Evolutionary conservation across 441 rosid genomes (phyloP), one percentile per base, ranked within the genome.

Genomic region (Pelargonium cotyledonis): DNA sequence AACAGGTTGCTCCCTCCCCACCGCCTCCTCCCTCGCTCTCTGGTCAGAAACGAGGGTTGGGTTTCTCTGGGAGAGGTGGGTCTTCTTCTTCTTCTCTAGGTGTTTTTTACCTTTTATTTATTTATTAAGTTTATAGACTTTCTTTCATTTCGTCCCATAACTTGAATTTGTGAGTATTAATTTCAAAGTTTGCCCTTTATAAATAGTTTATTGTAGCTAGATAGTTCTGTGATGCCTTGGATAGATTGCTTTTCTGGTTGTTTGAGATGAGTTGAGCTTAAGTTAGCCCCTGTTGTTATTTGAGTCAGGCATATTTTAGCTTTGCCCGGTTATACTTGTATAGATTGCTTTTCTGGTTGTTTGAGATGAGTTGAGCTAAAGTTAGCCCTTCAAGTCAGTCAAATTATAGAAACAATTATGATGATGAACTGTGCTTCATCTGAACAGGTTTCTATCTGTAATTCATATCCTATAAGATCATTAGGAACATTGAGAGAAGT

Each of bases 31-130:
- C 73, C 72, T 75, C 82, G 63, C 76, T 87, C 14, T 74, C 86
- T 0, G 99, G 98, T 15, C 94, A 90, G 81, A 95, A 95, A 75
- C 86, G 96, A 72, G 84, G 86, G 60, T 87, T 70, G 74, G 77
- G 80, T 18, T 76, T 77, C 70, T 55, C 83, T 63, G 89, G 86
- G 55, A 88, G 85, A 67, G 96, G 82, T 16, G 78, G 70, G 65
- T 29, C 16, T 61, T 61, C 6, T 61, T 11, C 16, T 49, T 0
- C 5, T 29, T 29, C 35, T 29, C 35, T 29, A 2, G 35, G 35
- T 29, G 35, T 29, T 29, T 29, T 29, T 29, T 29, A 29, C 23
- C 23, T 21, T 35, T 12, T 43, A 9, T 31, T 6, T 69, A 14
- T 38, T n/a, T 9, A 18, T 47, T 10, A 2, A 8, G 10, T 65